Evolutionary conservation across 2,329 filamentous ascomycete species (phyloP).

Genomic region (Didymella lethalis): DNA sequence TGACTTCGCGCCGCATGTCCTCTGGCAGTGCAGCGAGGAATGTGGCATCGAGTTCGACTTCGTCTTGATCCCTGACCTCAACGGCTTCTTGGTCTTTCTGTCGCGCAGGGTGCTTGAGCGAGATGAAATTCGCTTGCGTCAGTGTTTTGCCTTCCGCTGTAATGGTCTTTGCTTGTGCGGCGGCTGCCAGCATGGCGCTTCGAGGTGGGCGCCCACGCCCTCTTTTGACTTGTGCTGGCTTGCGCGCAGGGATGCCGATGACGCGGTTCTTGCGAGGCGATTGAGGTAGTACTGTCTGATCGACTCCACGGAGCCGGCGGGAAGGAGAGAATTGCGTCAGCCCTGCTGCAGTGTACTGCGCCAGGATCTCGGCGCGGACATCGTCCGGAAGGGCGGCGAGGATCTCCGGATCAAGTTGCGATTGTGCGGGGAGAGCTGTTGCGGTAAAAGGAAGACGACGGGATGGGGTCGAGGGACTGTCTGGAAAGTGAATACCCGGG

Average conservation of each 20-base stretch:
- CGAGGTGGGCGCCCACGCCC: conserved; percentile 61
- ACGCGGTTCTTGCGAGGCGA: conserved; percentile 62
- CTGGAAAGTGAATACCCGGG: background rate
- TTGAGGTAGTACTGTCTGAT: conserved; percentile 49
- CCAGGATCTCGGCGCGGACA: conserved; percentile 82
- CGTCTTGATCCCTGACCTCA: conserved; percentile 9
- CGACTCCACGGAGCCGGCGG: conserved; percentile 46
- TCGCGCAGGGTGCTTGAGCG: conserved; percentile 41
- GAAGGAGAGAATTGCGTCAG: conserved; percentile 39
- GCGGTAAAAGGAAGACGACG: conserved; percentile 37
- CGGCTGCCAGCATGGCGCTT: conserved; percentile 53
- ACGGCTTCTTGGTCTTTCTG: conserved; percentile 33
- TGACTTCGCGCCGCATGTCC: conserved; percentile 70
- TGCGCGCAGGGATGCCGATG: conserved; percentile 59
- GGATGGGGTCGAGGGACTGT: conserved; percentile 24
- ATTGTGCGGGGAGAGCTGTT: conserved; percentile 65
- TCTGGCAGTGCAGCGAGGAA: conserved; percentile 85
- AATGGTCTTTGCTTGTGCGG: conserved; percentile 59
- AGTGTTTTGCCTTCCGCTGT: conserved; percentile 53
- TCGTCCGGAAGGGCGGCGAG: conserved; percentile 85
- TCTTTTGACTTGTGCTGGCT: conserved; percentile 71
- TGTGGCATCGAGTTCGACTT: conserved; percentile 55
- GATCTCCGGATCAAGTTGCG: conserved; percentile 85
- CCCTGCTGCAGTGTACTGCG: conserved; percentile 64
- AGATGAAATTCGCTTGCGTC: conserved; percentile 77